Evolutionary conservation across 2,329 filamentous ascomycete species (phyloP), one percentile per base, ranked within the genome.

Genomic region (Botrytis medusae): DNA sequence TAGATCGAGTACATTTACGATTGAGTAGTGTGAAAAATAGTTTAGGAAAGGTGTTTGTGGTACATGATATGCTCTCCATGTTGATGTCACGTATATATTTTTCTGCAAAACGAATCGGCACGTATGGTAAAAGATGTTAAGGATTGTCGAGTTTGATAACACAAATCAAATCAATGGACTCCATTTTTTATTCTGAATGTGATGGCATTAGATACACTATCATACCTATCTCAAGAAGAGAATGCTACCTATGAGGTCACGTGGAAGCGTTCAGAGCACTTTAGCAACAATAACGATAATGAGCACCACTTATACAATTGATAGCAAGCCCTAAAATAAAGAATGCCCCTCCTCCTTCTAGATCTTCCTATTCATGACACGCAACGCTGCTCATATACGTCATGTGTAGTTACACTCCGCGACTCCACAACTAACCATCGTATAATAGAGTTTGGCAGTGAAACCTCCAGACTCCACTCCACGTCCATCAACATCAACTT

Each of bases 141-240:
- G 10, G 4, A n/a, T 51, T 14, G 4, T 4, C 48, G 2, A 51
- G 0, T 51, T 16, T n/a, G 2, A n/a, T 14, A 5, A 2, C 12
- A n/a, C 48, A 51, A 14, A 16, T 2, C 4, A 6, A n/a, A 6
- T n/a, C 5, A n/a, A n/a, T 5, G 25, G 1, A 12, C 25, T n/a
- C 6, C 3, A n/a, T 2, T n/a, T n/a, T 8, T 4, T 7, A 7
- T 7, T 5, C n/a, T 25, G 12, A 51, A 0, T 0, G 1, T 51
- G 12, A 51, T 2, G 48, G 1, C 0, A n/a, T n/a, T n/a, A 5
- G 7, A 7, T 14, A n/a, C 16, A 51, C 48, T 14, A 51, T 51
- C 4, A n/a, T 14, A 14, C 25, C 48, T 25, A n/a, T 51, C 6
- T n/a, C 12, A n/a, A n/a, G 25, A 51, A 16, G 25, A n/a, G 10